Base-by-base conservation (phyloP, 2,329 filamentous ascomycete genomes). In the Fusarium irregulare region DNA sequence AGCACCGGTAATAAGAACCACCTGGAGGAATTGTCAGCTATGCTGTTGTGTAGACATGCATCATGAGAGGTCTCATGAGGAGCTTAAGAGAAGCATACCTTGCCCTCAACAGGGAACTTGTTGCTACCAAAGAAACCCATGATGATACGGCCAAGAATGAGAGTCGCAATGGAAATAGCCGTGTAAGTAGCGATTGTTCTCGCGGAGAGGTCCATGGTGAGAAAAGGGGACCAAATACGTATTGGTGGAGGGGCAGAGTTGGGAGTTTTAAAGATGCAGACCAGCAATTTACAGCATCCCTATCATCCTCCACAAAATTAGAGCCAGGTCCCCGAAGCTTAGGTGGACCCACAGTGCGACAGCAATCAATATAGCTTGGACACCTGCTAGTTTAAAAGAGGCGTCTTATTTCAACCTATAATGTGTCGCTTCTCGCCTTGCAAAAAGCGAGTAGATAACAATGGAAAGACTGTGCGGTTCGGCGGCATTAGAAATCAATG, bases 1-100 rank as follows among this genome's bases (percentile, higher is more conserved):
- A 32, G 91, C 94, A 48, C 96, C 96, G 1, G 96, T 99, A 55
- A 99, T 84, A 58, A 98, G 84, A 55, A 97, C 86, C 4, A 94
- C 97, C 94, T 97, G 51, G 25, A 56, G 12, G 40, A 16, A 44
- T 50, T 32, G 59, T 64, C 23, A 54, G 40, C 41, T 68, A 54
- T 64, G 63, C 41, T 67, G 56, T 65, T 64, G 59, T 12, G 58
- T 56, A n/a, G 60, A 56, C 50, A 45, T 48, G 28, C 18, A 57
- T 54, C 64, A 62, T 53, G 60, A 69, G 56, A 55, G 21, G 50
- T 54, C 21, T 61, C 68, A 61, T 55, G 13, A 60, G 46, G 27
- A 32, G 50, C 34, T 10, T n/a, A 13, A 45, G 27, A 48, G 34
- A 57, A 21, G 76, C 83, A 53, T 79, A 96, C 94, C 85, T 92